Base-by-base conservation (phyloP, 2,329 filamentous ascomycete species). In the Scedosporium aurantiacum region DNA sequence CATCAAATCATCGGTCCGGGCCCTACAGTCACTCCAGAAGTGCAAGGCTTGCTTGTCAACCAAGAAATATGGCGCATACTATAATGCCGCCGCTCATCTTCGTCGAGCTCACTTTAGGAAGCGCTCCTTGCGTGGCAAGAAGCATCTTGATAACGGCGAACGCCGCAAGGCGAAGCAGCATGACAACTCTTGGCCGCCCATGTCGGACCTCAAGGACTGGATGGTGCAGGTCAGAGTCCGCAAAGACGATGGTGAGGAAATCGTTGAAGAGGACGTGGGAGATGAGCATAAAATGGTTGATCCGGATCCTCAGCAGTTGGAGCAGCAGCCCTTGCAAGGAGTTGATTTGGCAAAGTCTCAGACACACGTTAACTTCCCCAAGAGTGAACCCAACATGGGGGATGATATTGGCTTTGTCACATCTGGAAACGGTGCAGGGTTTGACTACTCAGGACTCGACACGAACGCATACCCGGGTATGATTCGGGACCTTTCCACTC, bases 1-100 rank as follows among this genome's bases (percentile, higher is more conserved):
- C 25, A 28, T 47, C 32, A 28, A 61, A 14, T n/a, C 60, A 3
- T 2, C 2, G 5, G n/a, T 56, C 4, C 3, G 12, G 5, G 45
- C 45, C 16, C 14, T 62, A 6, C 41, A 45, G 5, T 61, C 64
- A 4, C 81, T 97, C 40, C 78, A 79, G 58, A 88, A 88, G 66
- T 97, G 92, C 82, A 96, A 96, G 73, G 83, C 89, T 57, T 97
- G 93, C 72, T 82, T 80, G 57, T 81, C 81, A 54, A 76, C 81
- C 61, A 97, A 96, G 77, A 82, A 83, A 63, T 97, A 97, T 67
- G 89, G 89, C 3, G 90, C 89, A 16, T 94, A 97, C 75, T 97
- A 97, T 75, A 97, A 97, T 68, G 93, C 92, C 0, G 91, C 91
- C 0, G 93, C 91, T 0, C 93, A 97, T 71, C 81, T 97, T 7